Evolutionary conservation across 23 red algal species (phyloP), one percentile per base, ranked within the genome.

Genomic region (Pyropia yezoensis): DNA sequence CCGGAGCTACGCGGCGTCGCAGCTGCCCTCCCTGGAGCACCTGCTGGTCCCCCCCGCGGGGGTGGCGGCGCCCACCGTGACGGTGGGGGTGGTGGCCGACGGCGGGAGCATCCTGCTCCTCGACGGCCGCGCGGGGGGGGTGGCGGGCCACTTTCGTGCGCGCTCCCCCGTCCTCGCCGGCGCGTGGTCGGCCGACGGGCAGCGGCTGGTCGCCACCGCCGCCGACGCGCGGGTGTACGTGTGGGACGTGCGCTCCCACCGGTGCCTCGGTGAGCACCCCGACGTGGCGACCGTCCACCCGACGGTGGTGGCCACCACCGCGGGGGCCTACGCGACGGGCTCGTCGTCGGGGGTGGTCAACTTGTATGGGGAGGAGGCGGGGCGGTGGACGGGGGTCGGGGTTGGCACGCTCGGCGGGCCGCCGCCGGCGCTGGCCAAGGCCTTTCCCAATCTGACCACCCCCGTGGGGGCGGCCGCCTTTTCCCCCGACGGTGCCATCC

Each of bases 321-420:
- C 61, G 27, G 39, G 25, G 2, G 66, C 76, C 29, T 83, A 84
- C 54, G 88, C 79, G 22, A 67, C 77, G 13, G 88, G 88, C 29
- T 80, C 72, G 23, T 73, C 71, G 76, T 73, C 71, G 7, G 88
- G 88, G 18, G 69, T 93, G 22, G 71, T 93, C 39, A 83, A 93
- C 61, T 29, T 85, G 20, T 93, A 93, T 56, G 26, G 3, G 39
- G 47, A 21, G 17, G 21, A 22, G 19, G 49, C 61, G 2, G 17
- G 21, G 1, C 18, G 21, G 8, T 15, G 14, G 33, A 7, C 20
- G 23, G 15, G 65, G 18, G 0, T 7, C 24, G 33, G 25, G 20
- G 24, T 17, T 1, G 6, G 28, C 19, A 59, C 51, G 18, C 49
- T 50, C 24, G 68, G 74, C 28, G 25, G 67, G 16, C 67, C 66